Conservation (phyloP, 495 filamentous ascomycete species). For the Hypoxylon fragiforme region DNA sequence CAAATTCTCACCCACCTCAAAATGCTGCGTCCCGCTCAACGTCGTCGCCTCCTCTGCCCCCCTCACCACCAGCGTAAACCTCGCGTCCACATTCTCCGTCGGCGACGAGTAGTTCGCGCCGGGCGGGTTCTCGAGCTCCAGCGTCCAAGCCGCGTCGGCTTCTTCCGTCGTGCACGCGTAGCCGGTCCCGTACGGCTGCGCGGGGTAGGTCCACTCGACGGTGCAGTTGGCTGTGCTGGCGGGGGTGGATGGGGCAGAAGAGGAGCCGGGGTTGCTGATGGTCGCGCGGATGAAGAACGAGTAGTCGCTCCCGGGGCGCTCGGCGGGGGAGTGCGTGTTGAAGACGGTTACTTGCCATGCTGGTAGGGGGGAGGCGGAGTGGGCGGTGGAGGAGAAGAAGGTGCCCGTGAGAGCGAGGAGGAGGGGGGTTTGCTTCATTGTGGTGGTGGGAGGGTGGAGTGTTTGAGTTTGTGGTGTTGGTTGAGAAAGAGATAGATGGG, state of each 20-base stretch:
- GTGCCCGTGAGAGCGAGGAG: too few species aligned
- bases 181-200: constrained; percentile 4
- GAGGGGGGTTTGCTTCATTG: too few species aligned
- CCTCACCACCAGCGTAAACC: constrained; percentile 24
- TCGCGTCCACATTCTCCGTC: constrained; percentile 18
- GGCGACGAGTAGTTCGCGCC: neutral
- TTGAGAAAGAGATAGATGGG: too few species aligned
- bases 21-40: constrained; percentile 17
- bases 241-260: constrained; percentile 4
- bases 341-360: constrained; percentile 22
- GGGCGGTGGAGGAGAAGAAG: too few species aligned
- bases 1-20: constrained; percentile 19
- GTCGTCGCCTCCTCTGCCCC: too few species aligned
- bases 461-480: too few species aligned
- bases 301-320: constrained; percentile 6
- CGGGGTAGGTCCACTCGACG: neutral
- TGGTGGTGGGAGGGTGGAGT: too few species aligned
- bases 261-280: constrained; percentile 18
- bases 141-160: constrained; percentile 12
- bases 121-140: constrained; percentile 12
- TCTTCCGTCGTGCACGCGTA: constrained; percentile 8
- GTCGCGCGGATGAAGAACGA: neutral
- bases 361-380: too few species aligned
- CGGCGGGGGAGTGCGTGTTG: constrained; percentile 14
- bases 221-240: constrained; percentile 18